Base-by-base conservation (phyloP, 371 early-diverging fungal species). In the Syncephalastrum sp. region DNA sequence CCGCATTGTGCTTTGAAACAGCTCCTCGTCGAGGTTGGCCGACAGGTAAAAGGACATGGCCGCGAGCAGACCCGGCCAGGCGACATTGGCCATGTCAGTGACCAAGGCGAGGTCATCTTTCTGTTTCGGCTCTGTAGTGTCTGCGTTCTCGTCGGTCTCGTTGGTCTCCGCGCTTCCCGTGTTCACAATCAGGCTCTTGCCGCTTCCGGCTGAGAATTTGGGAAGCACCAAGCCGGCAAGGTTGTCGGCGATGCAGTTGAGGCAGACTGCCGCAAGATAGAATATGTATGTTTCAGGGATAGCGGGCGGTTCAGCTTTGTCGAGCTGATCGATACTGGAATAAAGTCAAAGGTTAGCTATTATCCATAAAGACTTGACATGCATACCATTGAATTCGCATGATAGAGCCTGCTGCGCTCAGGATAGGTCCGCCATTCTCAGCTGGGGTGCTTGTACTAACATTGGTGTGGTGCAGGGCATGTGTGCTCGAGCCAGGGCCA, bases 251-350 rank as follows among this genome's bases (percentile, higher is more conserved):
- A 90, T 81, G 0, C 77, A 74, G 42, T 82, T 75, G 6, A 94
- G 63, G 56, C 90, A 86, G 15, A 85, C 65, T 8, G 92, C 69
- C 0, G 92, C 83, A 5, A 96, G 76, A 57, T 86, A 90, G 45
- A 87, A 85, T n/a, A 91, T 68, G 59, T 98, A 98, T 0, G 87
- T 87, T 4, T 94, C 94, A 0, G 98, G 94, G 13, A 95, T 83
- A 0, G 66, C 49, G 4, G 98, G 98, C 3, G 96, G 90, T 4
- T 96, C 96, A 15, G 84, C 75, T 64, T 95, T 95, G 66, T 97
- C 98, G 42, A 97, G 79, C 69, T 93, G 94, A 72, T 93, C 93
- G 48, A 94, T 80, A 64, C 89, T 87, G 54, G 10, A 49, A 0
- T 19, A 19, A 16, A 53, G 27, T 50, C 3, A 42, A 19, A 49